Base-by-base conservation (phyloP, 495 filamentous ascomycete species). In the Lepidopterella palustris region DNA sequence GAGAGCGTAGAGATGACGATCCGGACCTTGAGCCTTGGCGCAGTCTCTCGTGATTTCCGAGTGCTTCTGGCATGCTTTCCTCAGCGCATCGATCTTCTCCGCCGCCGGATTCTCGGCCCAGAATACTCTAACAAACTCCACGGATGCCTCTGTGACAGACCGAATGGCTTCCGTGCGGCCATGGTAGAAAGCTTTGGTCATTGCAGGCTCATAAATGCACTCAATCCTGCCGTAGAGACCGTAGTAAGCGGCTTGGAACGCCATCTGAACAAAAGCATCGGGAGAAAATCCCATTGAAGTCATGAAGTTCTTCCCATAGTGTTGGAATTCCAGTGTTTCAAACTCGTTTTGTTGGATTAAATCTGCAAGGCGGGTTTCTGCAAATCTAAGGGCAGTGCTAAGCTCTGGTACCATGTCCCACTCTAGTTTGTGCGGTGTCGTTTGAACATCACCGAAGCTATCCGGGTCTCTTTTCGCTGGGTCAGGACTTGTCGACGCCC, bases 251-350 rank as follows among this genome's bases (percentile, higher is more conserved):
- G 93, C 93, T 72, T 98, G 93, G 77, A 96, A 97, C 3, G 93
- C 95, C 93, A 97, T 97, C 72, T 98, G 93, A 28, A 98, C 89
- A 64, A 96, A 98, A 1, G 93, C 93, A 71, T 98, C 93, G 0
- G 93, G 93, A 0, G 93, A 97, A 70, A 97, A 95, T 24, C 95
- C 95, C 81, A 90, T 90, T 0, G 89, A 90, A 1, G 90, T 97
- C 70, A 98, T 98, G 66, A 95, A 96, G 73, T 93, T 96, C 80
- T 96, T 96, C 29, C 93, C 93, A 66, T 92, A 98, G 27, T 83
- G 81, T 48, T 76, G 76, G 67, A 98, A 98, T 57, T 98, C 92
- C 5, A 98, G 79, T 24, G 90, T 92, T 58, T 89, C 80, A 67
- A 98, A 97, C 72, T 98, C 93, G 66, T 96, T 96, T 69, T 98